Base-by-base conservation (phyloP, 2,329 filamentous ascomycete species). In the Fusarium fujikuroi region DNA sequence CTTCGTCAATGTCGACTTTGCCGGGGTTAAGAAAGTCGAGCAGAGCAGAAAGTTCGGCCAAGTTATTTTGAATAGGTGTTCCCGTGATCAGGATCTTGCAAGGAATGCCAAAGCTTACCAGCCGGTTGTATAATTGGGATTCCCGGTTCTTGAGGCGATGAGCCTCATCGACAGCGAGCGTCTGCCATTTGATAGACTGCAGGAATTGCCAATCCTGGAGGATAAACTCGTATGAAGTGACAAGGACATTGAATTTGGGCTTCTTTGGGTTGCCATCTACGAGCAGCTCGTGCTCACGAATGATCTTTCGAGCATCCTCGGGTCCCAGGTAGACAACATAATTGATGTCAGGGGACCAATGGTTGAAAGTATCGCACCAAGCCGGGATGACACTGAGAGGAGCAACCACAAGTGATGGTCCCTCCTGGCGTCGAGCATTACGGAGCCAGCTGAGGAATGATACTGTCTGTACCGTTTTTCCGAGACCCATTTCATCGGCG, bases 11-110 rank as follows among this genome's bases (percentile, higher is more conserved):
- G 46, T 92, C 86, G 60, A 98, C 92, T 80, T 95, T 92, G 42
- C 95, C 96, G n/a, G 97, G 97, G 83, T 97, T 98, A 34, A 99
- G 85, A 80, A 99, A 99, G 82, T 99, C 95, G 83, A 99, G 92
- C 36, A 99, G 87, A 1, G 97, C 94, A 46, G 95, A 94, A 15
- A 99, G 85, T 82, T 99, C 97, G 25, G 94, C 94, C 28, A 99
- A 86, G 46, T 97, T 98, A 81, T 99, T 99, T 81, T 99, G 96
- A 72, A 99, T 96, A 0, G 96, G 96, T 2, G 96, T 99, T 65
- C 96, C 96, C 1, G 96, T 99, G 77, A 99, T 99, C 66, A 99
- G 87, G 40, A 99, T 88, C 73, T 95, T 93, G 83, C 93, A 94
- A 12, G 95, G 95, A 18, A 95, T 90, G 76, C 92, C 94, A 82